Evolutionary conservation across 495 filamentous ascomycete genomes (phyloP), one percentile per base, ranked within the genome.

Genomic region (Aspergillus steynii): DNA sequence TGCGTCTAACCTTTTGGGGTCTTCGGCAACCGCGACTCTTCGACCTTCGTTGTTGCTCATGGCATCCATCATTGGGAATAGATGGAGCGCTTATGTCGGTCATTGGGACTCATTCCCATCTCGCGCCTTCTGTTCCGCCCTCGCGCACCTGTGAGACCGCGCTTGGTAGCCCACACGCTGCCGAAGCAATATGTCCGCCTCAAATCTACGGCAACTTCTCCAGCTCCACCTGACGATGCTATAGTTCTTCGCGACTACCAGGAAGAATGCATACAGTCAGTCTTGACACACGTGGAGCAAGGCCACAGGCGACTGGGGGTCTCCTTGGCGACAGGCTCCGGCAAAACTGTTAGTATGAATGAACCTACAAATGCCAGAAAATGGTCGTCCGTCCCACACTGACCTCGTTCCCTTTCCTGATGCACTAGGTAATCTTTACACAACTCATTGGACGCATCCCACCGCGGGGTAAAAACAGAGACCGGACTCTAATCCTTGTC

Each of bases 321-420:
- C 5, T 98, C 95, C 0, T 69, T 99, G 50, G 95, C 95, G 9
- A 98, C 95, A 5, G 95, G 95, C 1, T 83, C 89, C 60, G 95
- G 95, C 4, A 99, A 99, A 71, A 99, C 95, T 3, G 92, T 92
- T 75, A 48, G 79, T 64, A 27, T 55, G 4, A 53, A 55, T 25
- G 5, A 48, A 12, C 32, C 29, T 37, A 28, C 12, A 42, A 12
- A 42, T 42, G 9, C 37, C 5, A 8, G 10, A 42, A 34, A 8
- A 7, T 45, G 10, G 5, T 3, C 20, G 34, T 31, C 28, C 26
- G 45, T 3, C 12, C 31, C 45, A 15, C 27, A 20, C 48, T 59
- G 28, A 59, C 31, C 62, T 42, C 10, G 7, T 42, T 15, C 9
- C 12, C 14, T 28, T 60, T 49, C 28, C 47, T 28, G 56, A 8